Conservation (phyloP, 2,329 filamentous ascomycete species). For the Colletotrichum sp. region DNA sequence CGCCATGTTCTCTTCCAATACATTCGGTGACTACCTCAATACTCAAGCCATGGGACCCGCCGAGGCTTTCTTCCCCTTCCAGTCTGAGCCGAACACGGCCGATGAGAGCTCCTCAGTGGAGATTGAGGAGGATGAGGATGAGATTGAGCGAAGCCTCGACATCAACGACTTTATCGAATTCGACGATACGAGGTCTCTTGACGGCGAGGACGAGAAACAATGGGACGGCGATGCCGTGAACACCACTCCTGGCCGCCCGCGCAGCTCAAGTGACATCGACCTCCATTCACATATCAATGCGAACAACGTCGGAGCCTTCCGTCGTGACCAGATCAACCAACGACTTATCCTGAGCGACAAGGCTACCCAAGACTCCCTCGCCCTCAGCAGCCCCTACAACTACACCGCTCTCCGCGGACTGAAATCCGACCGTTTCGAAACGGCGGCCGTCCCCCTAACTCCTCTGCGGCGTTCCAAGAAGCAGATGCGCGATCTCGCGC, state of each 20-base stretch:
- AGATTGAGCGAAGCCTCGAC: slow-evolving; percentile 68
- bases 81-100: slow-evolving; percentile 61
- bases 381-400: slow-evolving; percentile 65
- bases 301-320: slow-evolving; percentile 79
- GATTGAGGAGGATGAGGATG: slow-evolving; percentile 60
- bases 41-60: slow-evolving; percentile 74
- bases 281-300: slow-evolving; percentile 65
- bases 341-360: slow-evolving; percentile 65
- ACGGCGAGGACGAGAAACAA: slow-evolving; percentile 59
- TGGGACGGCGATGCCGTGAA: slow-evolving; percentile 53
- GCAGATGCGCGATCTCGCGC: slow-evolving; percentile 45
- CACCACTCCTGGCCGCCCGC: slow-evolving; percentile 56
- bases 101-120: slow-evolving; percentile 52
- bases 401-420: slow-evolving; percentile 67
- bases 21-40: slow-evolving; percentile 62
- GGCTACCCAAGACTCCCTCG: slow-evolving; percentile 66
- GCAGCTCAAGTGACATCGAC: slow-evolving; percentile 53
- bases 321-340: slow-evolving; percentile 69
- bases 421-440: slow-evolving; percentile 69
- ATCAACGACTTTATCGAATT: slow-evolving; percentile 78
- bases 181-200: slow-evolving; percentile 63
- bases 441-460: slow-evolving; percentile 71
- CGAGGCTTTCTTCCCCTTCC: slow-evolving; percentile 78
- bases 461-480: slow-evolving; percentile 66
- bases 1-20: slow-evolving; percentile 66